Conservation (phyloP, 768 basidiomycete species). For the Lepiota venenata region DNA sequence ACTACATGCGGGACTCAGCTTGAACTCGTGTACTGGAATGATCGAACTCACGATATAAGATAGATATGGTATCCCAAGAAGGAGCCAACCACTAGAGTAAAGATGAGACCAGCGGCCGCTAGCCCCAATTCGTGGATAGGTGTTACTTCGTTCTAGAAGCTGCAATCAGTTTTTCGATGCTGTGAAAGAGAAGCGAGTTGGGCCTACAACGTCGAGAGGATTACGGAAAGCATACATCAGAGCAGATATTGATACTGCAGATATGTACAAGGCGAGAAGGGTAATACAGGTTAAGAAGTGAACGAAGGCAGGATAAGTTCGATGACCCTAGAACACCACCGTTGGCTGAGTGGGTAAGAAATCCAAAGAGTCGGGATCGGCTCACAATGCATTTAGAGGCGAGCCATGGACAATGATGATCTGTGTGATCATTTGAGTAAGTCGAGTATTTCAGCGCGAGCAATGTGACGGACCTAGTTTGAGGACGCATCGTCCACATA, state of each 20-base stretch:
- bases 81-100: constrained; percentile 67
- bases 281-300: constrained; percentile 70
- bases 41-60: constrained; percentile 40
- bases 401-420: constrained; percentile 88
- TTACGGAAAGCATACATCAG: constrained; percentile 66
- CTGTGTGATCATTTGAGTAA: constrained; percentile 32
- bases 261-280: constrained; percentile 59
- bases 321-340: constrained; percentile 54
- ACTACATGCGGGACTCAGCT: constrained; percentile 29
- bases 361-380: neutral
- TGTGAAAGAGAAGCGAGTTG: neutral
- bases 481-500: constrained; percentile 75
- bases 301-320: constrained; percentile 82
- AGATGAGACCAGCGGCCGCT: constrained; percentile 53
- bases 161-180: neutral
- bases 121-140: constrained; percentile 72
- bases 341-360: neutral
- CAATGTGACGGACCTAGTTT: constrained; percentile 67
- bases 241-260: constrained; percentile 46
- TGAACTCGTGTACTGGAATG: neutral
- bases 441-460: neutral
- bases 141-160: constrained; percentile 51
- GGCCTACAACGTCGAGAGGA: constrained; percentile 57
- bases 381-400: constrained; percentile 74
- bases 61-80: constrained; percentile 78